A percentile compares a stretch with the other conserved stretches of the same genome.
Evolutionary conservation across 2,329 filamentous ascomycete species (phyloP).

Genomic region (Fusarium newnesense): DNA sequence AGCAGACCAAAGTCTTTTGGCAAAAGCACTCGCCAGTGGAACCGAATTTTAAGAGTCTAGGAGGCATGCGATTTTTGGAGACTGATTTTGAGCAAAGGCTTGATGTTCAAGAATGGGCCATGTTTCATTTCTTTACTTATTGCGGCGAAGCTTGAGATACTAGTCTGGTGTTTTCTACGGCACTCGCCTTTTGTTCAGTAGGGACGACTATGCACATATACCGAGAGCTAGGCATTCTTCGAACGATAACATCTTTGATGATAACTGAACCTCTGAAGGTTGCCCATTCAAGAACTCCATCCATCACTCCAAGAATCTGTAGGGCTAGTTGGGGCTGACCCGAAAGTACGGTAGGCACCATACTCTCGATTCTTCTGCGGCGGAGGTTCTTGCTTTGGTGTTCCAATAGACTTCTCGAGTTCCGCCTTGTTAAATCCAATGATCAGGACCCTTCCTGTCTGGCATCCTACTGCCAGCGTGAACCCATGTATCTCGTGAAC

Average conservation of each 20-base stretch:
- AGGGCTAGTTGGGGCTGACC: neutral
- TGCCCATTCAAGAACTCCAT: neutral
- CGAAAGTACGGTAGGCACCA: neutral
- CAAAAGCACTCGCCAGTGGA: neutral
- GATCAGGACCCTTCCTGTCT: neutral
- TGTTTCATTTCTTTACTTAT: no score
- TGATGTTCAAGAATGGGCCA: neutral
- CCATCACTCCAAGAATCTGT: neutral
- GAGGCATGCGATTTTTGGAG: neutral
- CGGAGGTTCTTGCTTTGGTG: neutral
- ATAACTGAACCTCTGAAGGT: no score
- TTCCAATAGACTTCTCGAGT: neutral
- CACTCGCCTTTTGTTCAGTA: neutral
- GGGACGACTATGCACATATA: neutral
- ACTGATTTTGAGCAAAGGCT: neutral
- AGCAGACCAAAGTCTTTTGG: neutral
- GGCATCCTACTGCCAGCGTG: neutral
- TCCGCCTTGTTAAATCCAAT: neutral
- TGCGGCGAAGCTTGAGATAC: no score
- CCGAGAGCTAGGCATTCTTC: no score
- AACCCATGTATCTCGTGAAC: neutral
- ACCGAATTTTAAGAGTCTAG: neutral
- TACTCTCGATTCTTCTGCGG: neutral
- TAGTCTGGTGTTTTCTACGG: no score
- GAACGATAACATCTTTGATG: no score